These are phyloP conservation scores for Pseudonitzschia delicatissima DNA, from an alignment of 108 stramenopile species.

Conservation along the genomic window DNA sequence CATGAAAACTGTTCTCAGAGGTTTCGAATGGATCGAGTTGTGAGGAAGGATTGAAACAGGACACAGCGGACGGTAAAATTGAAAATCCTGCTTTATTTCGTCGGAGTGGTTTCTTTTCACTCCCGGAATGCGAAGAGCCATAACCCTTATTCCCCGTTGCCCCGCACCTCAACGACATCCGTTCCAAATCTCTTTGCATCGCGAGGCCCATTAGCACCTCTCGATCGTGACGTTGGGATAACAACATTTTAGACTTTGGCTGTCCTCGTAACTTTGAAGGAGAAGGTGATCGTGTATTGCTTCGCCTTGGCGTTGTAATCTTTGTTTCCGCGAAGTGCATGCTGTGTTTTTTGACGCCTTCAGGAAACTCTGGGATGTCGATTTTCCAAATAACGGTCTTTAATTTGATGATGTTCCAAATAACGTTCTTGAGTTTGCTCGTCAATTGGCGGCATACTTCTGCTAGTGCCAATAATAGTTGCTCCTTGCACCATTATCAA, in stretches of 20 bases:
- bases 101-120: not conserved
- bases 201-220: constrained; percentile 7
- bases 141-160: not conserved
- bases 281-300: constrained; percentile 7
- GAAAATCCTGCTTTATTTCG: not conserved
- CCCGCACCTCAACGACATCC: not conserved
- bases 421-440: too few species aligned
- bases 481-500: too few species aligned
- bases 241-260: not conserved
- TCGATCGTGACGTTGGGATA: not conserved
- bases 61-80: not conserved
- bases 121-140: not conserved
- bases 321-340: not conserved
- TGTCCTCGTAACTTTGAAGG: not conserved
- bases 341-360: too few species aligned
- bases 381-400: too few species aligned
- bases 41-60: not conserved
- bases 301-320: constrained; percentile 1
- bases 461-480: too few species aligned
- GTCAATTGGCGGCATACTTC: too few species aligned
- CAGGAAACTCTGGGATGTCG: too few species aligned
- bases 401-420: too few species aligned
- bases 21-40: not conserved
- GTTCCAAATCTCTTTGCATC: not conserved
- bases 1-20: too few species aligned